Percentiles rank a stretch among this genome's conserved stretches.
phyloP scores from a whole-genome alignment of 495 filamentous ascomycete species.

The Aspergillus nidulans region DNA sequence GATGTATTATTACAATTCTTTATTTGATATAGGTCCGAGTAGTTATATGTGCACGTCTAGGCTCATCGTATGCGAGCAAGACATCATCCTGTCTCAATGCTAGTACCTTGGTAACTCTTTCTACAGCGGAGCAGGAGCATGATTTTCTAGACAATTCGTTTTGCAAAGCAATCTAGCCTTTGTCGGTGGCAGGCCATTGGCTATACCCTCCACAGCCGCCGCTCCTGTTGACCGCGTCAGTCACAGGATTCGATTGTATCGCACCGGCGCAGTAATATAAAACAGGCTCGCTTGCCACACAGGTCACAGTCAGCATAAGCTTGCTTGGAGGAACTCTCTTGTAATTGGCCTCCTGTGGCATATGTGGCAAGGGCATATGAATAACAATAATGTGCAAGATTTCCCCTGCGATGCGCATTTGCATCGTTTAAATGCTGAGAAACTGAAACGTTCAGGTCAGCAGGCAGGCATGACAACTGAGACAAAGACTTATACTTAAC shows the following conservation, averaged over 20 bases:
- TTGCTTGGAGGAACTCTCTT: slow-evolving; percentile 44
- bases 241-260: slow-evolving; percentile 29
- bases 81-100: slow-evolving; percentile 36
- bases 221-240: neutral
- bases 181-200: neutral
- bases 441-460: slow-evolving; percentile 21
- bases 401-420: slow-evolving; percentile 18
- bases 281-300: slow-evolving; percentile 46
- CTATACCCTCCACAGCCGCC: neutral
- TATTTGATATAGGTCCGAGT: neutral
- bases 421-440: too few relatives aligned
- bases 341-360: slow-evolving; percentile 47
- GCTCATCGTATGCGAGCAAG: slow-evolving; percentile 32
- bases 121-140: slow-evolving; percentile 41
- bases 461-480: slow-evolving; percentile 20
- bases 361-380: slow-evolving; percentile 47
- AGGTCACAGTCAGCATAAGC: slow-evolving; percentile 48
- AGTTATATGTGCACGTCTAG: neutral
- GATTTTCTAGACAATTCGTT: slow-evolving; percentile 23
- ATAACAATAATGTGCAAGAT: slow-evolving; percentile 24
- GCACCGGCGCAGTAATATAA: slow-evolving; percentile 50
- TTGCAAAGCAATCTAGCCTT: neutral
- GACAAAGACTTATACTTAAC: slow-evolving; percentile 19
- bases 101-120: slow-evolving; percentile 38
- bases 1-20: too few relatives aligned